Conservation (phyloP, 2,329 filamentous ascomycete genomes). For the Pseudopyricularia javanii region DNA sequence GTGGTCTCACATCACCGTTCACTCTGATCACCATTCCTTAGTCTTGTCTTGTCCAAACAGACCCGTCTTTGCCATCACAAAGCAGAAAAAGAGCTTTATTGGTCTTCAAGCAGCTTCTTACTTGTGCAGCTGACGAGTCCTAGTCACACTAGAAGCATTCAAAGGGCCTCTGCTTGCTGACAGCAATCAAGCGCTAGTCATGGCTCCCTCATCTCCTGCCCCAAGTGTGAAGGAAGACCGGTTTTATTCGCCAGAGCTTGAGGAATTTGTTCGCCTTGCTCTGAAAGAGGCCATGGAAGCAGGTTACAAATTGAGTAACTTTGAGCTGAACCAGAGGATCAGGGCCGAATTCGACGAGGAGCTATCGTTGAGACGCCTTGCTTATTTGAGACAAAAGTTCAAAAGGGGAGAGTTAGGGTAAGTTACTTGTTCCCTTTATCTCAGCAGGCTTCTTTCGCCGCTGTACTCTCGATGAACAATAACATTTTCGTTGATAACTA, state of each 20-base stretch:
- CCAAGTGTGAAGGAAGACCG: background rate
- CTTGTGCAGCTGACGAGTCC: too few relatives aligned
- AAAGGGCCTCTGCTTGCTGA: too few relatives aligned
- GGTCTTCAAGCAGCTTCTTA: too few relatives aligned
- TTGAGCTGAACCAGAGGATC: background rate
- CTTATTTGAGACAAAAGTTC: background rate
- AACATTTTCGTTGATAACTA: background rate
- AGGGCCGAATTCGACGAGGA: background rate
- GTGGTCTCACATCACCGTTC: too few relatives aligned
- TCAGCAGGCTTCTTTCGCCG: background rate
- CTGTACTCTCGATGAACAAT: too few relatives aligned
- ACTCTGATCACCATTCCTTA: too few relatives aligned
- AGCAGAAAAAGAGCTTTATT: too few relatives aligned
- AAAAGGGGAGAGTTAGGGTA: background rate
- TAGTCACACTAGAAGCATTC: too few relatives aligned
- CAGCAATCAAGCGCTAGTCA: too few relatives aligned
- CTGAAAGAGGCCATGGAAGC: background rate
- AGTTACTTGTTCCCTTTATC: background rate
- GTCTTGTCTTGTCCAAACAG: too few relatives aligned
- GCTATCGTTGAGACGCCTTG: background rate
- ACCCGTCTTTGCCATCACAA: too few relatives aligned
- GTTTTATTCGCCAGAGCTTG: background rate
- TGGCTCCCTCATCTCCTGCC: background rate
- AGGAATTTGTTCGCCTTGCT: background rate
- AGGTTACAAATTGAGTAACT: background rate